Conservation (phyloP, 1,284 basidiomycete genomes). For the Mrakiaceae sp. region DNA sequence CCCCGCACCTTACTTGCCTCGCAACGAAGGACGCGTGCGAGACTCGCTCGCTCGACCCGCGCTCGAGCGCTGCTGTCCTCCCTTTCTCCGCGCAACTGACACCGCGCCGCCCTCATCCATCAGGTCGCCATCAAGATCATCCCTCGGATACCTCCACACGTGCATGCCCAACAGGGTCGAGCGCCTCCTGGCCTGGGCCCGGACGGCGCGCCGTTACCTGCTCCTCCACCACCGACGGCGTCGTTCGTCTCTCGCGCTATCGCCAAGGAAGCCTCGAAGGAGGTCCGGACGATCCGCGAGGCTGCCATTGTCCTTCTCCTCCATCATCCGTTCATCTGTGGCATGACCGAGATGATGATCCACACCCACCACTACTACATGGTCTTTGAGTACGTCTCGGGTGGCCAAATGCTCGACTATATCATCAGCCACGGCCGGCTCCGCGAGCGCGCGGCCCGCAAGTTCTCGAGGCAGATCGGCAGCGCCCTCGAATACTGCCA, state of each 20-base stretch:
- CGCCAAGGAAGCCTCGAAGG: slow-evolving; percentile 86
- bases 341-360: slow-evolving; percentile 96
- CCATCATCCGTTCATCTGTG: slow-evolving; percentile 96
- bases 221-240: slow-evolving; percentile 39
- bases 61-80: no score
- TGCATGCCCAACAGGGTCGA: background rate
- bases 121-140: slow-evolving; percentile 98
- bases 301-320: slow-evolving; percentile 86
- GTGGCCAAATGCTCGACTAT: slow-evolving; percentile 99
- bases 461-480: slow-evolving; percentile 94
- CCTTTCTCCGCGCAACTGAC: no score
- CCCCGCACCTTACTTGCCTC: background rate
- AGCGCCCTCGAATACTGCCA: slow-evolving; percentile 95
- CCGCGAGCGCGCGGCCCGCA: slow-evolving; percentile 85
- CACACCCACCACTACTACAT: slow-evolving; percentile 98
- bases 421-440: slow-evolving; percentile 97
- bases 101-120: no score
- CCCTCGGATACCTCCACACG: slow-evolving; percentile 59
- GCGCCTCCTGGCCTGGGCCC: background rate
- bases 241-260: slow-evolving; percentile 61
- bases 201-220: slow-evolving; percentile 35
- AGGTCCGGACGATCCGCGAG: slow-evolving; percentile 89
- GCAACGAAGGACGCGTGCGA: no score
- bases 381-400: slow-evolving; percentile 97
- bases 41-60: no score